These are phyloP conservation scores for Calocera cornea DNA, from an alignment of 768 basidiomycete species.

Conservation along the genomic window DNA sequence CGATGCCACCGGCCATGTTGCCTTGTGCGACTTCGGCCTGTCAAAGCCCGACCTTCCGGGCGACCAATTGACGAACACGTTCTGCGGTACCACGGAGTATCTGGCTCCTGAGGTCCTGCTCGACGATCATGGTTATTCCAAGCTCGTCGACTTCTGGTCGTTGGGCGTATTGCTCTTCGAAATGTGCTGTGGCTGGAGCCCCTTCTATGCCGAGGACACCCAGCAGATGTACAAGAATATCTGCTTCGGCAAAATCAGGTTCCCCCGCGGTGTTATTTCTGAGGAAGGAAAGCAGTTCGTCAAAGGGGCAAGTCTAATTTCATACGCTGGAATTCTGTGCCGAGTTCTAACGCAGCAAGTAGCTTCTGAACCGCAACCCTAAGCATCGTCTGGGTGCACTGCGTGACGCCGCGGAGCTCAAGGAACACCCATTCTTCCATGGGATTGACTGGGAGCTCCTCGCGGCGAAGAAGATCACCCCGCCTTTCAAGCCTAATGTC, in stretches of 20 bases:
- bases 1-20: conserved; percentile 96
- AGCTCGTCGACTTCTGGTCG: conserved; percentile 98
- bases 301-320: conserved; percentile 62
- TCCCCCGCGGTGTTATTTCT: conserved; percentile 90
- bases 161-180: conserved; percentile 92
- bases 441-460: conserved; percentile 85
- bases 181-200: conserved; percentile 99
- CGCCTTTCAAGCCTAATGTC: conserved; percentile 95
- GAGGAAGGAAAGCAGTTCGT: conserved; percentile 99
- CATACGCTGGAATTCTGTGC: conserved; percentile 11
- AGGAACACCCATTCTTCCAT: conserved; percentile 90
- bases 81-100: conserved; percentile 97
- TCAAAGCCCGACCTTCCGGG: conserved; percentile 90
- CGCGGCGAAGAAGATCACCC: conserved; percentile 75
- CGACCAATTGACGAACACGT: conserved; percentile 95
- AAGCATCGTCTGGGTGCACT: conserved; percentile 87
- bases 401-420: conserved; percentile 84
- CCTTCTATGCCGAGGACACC: conserved; percentile 97
- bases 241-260: conserved; percentile 97
- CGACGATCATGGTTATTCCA: conserved; percentile 95
- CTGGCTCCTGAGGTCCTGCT: conserved; percentile 97
- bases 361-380: conserved; percentile 98
- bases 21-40: conserved; percentile 94
- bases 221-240: conserved; percentile 99
- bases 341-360: conserved; percentile 8